Percentiles rank a stretch among this genome's conserved stretches.
Conservation (phyloP, 768 basidiomycete genomes). For the Termitomyces heimii region DNA sequence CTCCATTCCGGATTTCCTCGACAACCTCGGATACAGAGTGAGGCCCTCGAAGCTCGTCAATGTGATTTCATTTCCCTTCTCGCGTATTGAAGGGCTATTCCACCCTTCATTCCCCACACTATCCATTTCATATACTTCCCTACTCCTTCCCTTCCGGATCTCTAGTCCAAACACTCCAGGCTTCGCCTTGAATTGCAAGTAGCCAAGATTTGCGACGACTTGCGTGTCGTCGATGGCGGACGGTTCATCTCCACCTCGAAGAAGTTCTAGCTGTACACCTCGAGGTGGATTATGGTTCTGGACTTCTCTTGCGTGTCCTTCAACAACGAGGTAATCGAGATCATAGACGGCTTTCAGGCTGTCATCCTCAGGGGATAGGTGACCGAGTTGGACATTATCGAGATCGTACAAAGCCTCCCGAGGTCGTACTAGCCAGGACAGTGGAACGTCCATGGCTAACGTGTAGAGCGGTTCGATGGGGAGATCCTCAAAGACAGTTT, state of each 20-base stretch:
- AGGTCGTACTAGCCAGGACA: constrained; percentile 92
- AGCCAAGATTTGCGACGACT: constrained; percentile 92
- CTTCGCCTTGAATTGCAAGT: constrained; percentile 90
- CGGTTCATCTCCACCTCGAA: constrained; percentile 29
- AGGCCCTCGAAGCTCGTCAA: constrained; percentile 88
- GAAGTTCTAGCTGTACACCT: constrained; percentile 86
- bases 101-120: constrained; percentile 89
- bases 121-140: constrained; percentile 75
- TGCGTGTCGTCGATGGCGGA: constrained; percentile 76
- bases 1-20: constrained; percentile 72
- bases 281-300: constrained; percentile 66
- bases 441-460: constrained; percentile 85
- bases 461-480: constrained; percentile 90
- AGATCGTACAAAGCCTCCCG: constrained; percentile 86
- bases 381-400: constrained; percentile 87
- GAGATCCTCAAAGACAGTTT: constrained; percentile 62
- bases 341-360: constrained; percentile 78
- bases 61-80: constrained; percentile 68
- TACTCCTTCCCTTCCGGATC: constrained; percentile 77
- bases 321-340: constrained; percentile 87
- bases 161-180: constrained; percentile 84
- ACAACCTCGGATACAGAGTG: constrained; percentile 80
- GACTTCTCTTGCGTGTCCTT: constrained; percentile 87
- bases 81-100: constrained; percentile 67
- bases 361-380: constrained; percentile 51